These are phyloP conservation scores for Trichoderma endophyticum DNA, from an alignment of 2,329 filamentous ascomycete genomes.

Conservation along the genomic window DNA sequence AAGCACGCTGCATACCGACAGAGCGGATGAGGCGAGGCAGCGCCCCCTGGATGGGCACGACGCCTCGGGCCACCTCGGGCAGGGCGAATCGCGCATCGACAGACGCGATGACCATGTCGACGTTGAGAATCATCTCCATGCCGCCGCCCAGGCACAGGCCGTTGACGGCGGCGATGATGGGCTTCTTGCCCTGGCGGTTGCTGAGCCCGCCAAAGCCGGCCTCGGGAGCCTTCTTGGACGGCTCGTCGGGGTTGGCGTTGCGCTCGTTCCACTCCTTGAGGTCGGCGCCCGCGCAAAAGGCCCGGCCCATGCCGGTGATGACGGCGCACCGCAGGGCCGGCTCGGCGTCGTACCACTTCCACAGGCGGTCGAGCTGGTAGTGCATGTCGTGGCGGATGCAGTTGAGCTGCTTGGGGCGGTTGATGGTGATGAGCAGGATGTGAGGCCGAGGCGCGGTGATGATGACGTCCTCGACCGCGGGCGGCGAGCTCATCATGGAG, in stretches of 20 bases:
- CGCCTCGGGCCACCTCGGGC: slow-evolving; percentile 69
- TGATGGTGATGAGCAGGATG: slow-evolving; percentile 58
- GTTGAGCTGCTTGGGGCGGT: slow-evolving; percentile 58
- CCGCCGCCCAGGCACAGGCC: slow-evolving; percentile 73
- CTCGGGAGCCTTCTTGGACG: slow-evolving; percentile 30
- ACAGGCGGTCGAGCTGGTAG: slow-evolving; percentile 47
- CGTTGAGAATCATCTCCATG: slow-evolving; percentile 72
- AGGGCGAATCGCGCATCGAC: slow-evolving; percentile 60
- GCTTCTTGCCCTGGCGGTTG: slow-evolving; percentile 67
- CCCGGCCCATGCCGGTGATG: slow-evolving; percentile 58
- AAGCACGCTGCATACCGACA: slow-evolving; percentile 66
- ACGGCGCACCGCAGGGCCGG: slow-evolving; percentile 59
- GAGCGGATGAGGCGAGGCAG: slow-evolving; percentile 63
- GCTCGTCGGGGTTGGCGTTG: slow-evolving; percentile 30
- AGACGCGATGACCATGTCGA: slow-evolving; percentile 66
- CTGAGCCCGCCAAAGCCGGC: slow-evolving; percentile 64
- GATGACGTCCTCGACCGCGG: slow-evolving; percentile 39
- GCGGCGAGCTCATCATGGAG: slow-evolving; percentile 37
- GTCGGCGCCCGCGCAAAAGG: slow-evolving; percentile 67
- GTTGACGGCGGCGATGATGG: slow-evolving; percentile 73
- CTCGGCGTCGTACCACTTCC: slow-evolving; percentile 61
- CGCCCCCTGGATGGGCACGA: slow-evolving; percentile 68
- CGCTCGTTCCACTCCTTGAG: slow-evolving; percentile 60
- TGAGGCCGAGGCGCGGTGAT: slow-evolving; percentile 52
- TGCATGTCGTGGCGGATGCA: slow-evolving; percentile 50